Evolutionary conservation across 805 yeast genomes (phyloP).

Genomic region (Ogataea philodendri): DNA sequence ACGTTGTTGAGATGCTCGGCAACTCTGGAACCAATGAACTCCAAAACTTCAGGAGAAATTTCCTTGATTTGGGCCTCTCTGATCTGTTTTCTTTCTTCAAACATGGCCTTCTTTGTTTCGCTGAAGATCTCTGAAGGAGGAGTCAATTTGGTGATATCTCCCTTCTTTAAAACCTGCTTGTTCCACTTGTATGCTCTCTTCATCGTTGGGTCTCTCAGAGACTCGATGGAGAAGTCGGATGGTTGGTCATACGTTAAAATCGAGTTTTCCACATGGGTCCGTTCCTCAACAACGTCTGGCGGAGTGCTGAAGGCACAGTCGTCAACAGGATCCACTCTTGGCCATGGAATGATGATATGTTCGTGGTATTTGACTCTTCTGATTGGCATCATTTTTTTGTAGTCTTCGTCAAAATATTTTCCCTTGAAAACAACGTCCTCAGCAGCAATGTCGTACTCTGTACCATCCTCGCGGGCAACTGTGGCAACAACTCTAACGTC

Average conservation of each 20-base stretch:
- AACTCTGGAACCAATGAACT: constrained; percentile 43
- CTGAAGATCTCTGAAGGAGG: constrained; percentile 80
- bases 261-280: constrained; percentile 71
- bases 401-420: constrained; percentile 68
- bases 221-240: constrained; percentile 45
- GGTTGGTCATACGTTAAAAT: constrained; percentile 71
- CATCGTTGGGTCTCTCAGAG: constrained; percentile 76
- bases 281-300: constrained; percentile 57
- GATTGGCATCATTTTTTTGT: constrained; percentile 70
- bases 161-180: constrained; percentile 49
- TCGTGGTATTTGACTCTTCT: constrained; percentile 73
- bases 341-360: constrained; percentile 84
- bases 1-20: constrained; percentile 35
- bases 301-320: constrained; percentile 61
- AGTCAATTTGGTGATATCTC: constrained; percentile 58
- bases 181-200: constrained; percentile 56
- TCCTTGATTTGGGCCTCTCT: constrained; percentile 43
- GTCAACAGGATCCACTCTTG: constrained; percentile 58
- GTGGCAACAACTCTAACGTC: constrained; percentile 78
- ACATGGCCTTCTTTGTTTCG: constrained; percentile 57
- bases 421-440: constrained; percentile 69
- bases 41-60: constrained; percentile 42
- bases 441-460: constrained; percentile 70
- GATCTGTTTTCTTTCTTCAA: constrained; percentile 49
- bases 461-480: constrained; percentile 63